These are phyloP conservation scores for Nothopassalora personata DNA, from an alignment of 2,329 filamentous ascomycete species.

Conservation along the genomic window DNA sequence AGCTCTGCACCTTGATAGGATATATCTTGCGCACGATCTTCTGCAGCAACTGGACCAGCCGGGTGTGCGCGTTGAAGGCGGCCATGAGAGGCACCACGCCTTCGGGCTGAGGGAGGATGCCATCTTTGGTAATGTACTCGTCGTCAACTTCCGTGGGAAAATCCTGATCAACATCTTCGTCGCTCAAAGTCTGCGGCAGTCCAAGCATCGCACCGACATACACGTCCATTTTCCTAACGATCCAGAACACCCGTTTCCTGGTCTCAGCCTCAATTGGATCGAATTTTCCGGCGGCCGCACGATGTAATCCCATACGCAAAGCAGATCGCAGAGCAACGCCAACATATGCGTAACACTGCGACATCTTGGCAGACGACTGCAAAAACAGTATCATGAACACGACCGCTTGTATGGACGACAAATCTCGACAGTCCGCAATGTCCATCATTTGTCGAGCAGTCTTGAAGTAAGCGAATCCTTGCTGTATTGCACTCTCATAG, in stretches of 20 bases:
- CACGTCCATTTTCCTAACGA: conserved; percentile 48
- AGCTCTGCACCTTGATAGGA: conserved; percentile 50
- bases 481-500: conserved; percentile 44
- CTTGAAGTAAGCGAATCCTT: conserved; percentile 48
- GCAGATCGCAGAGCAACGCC: conserved; percentile 48
- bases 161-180: conserved; percentile 67
- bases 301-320: conserved; percentile 48
- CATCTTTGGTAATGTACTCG: conserved; percentile 46
- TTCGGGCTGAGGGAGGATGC: conserved; percentile 50
- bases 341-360: conserved; percentile 50
- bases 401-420: conserved; percentile 47
- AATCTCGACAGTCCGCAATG: conserved; percentile 49
- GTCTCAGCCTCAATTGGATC: conserved; percentile 46
- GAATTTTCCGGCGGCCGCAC: conserved; percentile 44
- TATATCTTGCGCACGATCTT: conserved; percentile 62
- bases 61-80: conserved; percentile 57
- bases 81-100: conserved; percentile 53
- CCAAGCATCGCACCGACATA: conserved; percentile 49
- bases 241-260: conserved; percentile 49
- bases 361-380: conserved; percentile 48
- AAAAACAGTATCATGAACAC: conserved; percentile 52
- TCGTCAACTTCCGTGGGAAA: conserved; percentile 82
- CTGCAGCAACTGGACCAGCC: conserved; percentile 51
- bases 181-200: conserved; percentile 44
- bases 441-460: conserved; percentile 46